Percentiles rank a stretch among this genome's conserved stretches.
phyloP scores from a whole-genome alignment of 345 rosid genomes.

The Salix brachista region DNA sequence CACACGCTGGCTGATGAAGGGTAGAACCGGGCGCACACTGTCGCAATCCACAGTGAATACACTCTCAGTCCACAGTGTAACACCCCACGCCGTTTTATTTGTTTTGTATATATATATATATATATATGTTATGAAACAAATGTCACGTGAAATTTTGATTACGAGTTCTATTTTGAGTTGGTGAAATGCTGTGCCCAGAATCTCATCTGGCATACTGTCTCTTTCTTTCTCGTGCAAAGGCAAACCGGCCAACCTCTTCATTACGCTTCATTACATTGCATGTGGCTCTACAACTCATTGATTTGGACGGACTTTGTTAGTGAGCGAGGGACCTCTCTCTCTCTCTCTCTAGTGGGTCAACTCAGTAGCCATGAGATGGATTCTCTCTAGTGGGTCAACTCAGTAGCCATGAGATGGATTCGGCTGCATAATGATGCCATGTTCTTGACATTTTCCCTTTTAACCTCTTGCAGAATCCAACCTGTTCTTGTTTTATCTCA shows the following conservation, averaged over 20 bases:
- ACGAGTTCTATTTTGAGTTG: not conserved
- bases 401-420: not conserved
- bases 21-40: no score
- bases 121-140: no score
- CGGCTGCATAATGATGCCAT: not conserved
- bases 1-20: no score
- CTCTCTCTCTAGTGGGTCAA: not conserved
- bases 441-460: not conserved
- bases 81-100: no score
- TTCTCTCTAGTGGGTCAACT: not conserved
- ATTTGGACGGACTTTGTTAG: not conserved
- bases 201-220: not conserved
- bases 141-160: no score
- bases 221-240: not conserved
- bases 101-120: no score
- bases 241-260: not conserved
- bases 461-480: not conserved
- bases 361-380: not conserved
- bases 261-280: not conserved
- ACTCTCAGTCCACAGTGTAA: no score
- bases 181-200: not conserved
- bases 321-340: not conserved
- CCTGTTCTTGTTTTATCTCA: not conserved
- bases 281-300: slow-evolving; percentile 3
- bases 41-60: no score